phyloP scores from a whole-genome alignment of 768 basidiomycete species.

The Naganishia kalamii region DNA sequence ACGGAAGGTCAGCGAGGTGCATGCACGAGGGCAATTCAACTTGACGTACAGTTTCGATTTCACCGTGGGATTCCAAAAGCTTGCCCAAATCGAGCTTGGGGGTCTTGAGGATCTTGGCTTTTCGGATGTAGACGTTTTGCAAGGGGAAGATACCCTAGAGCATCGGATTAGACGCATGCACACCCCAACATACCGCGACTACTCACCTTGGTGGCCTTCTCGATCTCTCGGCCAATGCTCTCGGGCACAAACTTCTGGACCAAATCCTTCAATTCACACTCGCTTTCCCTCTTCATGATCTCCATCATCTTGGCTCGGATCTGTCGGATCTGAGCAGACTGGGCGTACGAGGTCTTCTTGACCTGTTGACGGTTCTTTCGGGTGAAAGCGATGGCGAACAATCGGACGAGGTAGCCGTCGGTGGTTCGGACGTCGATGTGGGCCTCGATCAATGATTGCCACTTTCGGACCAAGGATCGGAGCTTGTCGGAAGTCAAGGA shows the following conservation, averaged over 20 bases:
- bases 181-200: slow-evolving; percentile 19
- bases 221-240: slow-evolving; percentile 97
- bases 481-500: slow-evolving; percentile 99
- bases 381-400: slow-evolving; percentile 98
- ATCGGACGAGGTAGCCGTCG: slow-evolving; percentile 97
- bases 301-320: slow-evolving; percentile 99
- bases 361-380: slow-evolving; percentile 94
- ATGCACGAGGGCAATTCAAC: not conserved
- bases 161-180: not conserved
- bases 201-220: slow-evolving; percentile 67
- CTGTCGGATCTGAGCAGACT: slow-evolving; percentile 88
- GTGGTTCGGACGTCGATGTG: slow-evolving; percentile 98
- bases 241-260: slow-evolving; percentile 99
- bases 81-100: slow-evolving; percentile 95
- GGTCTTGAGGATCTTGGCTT: slow-evolving; percentile 97
- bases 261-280: slow-evolving; percentile 80
- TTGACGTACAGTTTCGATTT: slow-evolving; percentile 77
- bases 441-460: slow-evolving; percentile 98
- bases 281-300: slow-evolving; percentile 72
- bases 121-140: slow-evolving; percentile 98
- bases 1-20: slow-evolving; percentile 22
- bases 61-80: slow-evolving; percentile 92
- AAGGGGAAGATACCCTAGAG: slow-evolving; percentile 80
- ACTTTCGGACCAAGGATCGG: slow-evolving; percentile 98
- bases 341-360: slow-evolving; percentile 97